A percentile compares a stretch with the other conserved stretches of the same genome.
Conservation (phyloP, 164 flowering plant species). For the Vitis rupestris region DNA sequence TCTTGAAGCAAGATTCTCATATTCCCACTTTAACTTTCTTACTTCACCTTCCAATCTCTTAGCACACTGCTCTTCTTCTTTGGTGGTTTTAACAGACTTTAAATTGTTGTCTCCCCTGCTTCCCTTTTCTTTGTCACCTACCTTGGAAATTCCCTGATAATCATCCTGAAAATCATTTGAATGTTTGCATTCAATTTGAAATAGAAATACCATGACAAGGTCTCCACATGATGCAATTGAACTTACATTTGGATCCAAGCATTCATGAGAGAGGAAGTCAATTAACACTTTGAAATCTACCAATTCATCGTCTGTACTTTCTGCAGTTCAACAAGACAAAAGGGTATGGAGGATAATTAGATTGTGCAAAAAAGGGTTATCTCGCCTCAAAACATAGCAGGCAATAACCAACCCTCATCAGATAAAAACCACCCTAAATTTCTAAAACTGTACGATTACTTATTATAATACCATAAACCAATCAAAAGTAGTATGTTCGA, state of each 20-base stretch:
- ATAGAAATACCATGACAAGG: background rate
- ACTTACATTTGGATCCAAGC: conserved; percentile 40
- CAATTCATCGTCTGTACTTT: conserved; percentile 40
- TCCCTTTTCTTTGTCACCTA: conserved; percentile 10
- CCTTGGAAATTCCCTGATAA: conserved; percentile 10
- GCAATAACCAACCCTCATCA: no score
- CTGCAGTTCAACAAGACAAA: conserved; percentile 30
- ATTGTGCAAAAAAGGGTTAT: background rate
- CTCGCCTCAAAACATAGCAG: no score
- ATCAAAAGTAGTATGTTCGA: no score
- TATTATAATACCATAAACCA: no score
- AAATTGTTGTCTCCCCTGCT: conserved; percentile 6
- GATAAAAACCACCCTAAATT: no score
- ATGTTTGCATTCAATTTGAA: background rate
- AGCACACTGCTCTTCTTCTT: conserved; percentile 11
- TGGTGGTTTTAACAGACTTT: conserved; percentile 16
- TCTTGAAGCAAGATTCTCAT: conserved; percentile 48
- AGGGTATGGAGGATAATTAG: background rate
- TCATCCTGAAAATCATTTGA: conserved; percentile 26
- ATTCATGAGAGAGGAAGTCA: conserved; percentile 35
- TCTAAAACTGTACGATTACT: no score
- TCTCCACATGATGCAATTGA: no score
- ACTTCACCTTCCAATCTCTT: conserved; percentile 42
- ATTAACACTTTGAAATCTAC: conserved; percentile 46
- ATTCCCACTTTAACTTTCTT: conserved; percentile 43